A percentile compares a stretch with the other conserved stretches of the same genome.
phyloP scores from a whole-genome alignment of 768 basidiomycete genomes.

The Tylopilus sp. region DNA sequence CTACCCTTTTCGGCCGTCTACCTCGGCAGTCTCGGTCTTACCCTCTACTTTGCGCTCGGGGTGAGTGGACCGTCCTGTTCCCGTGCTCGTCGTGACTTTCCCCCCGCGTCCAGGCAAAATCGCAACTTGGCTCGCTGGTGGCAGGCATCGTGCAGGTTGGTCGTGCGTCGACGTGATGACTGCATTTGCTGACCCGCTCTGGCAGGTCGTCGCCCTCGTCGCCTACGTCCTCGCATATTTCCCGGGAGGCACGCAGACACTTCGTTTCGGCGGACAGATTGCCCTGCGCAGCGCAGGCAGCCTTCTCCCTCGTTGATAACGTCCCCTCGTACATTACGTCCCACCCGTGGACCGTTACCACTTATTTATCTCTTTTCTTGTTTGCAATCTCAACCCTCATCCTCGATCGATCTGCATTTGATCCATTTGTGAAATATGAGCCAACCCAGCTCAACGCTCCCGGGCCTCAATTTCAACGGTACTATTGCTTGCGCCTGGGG shows the following conservation, averaged over 20 bases:
- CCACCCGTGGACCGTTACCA: not conserved
- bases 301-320: conserved; percentile 67
- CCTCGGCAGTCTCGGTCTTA: conserved; percentile 77
- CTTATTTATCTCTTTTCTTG: conserved; percentile 2
- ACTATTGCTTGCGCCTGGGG: no score
- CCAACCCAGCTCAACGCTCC: no score
- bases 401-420: no score
- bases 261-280: conserved; percentile 75
- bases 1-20: conserved; percentile 84
- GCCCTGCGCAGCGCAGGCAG: conserved; percentile 82
- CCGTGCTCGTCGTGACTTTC: not conserved
- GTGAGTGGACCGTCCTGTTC: conserved; percentile 38
- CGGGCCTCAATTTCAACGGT: no score
- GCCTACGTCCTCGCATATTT: conserved; percentile 94
- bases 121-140: conserved; percentile 83
- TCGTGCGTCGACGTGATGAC: not conserved
- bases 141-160: conserved; percentile 77
- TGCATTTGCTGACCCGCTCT: not conserved
- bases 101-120: conserved; percentile 53
- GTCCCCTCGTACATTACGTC: not conserved
- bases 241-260: conserved; percentile 81
- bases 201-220: conserved; percentile 80
- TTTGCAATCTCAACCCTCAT: no score
- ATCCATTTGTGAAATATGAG: no score
- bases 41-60: conserved; percentile 88